Percentiles rank a stretch among this genome's conserved stretches.
Conservation (phyloP, 106 monocot species). For the Dendrobium nobile region DNA sequence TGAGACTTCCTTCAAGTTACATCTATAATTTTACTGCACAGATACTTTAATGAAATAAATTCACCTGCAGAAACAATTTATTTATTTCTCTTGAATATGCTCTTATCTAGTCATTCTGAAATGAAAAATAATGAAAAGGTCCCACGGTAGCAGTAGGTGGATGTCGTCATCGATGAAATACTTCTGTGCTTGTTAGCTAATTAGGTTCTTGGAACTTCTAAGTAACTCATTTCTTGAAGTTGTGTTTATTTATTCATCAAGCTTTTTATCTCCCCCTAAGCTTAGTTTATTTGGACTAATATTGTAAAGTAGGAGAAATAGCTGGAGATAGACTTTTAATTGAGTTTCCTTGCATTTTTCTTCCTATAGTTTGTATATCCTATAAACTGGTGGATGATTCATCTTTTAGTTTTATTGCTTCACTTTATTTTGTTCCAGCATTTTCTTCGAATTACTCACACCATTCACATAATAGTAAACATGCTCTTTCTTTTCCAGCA, state of each 20-base stretch:
- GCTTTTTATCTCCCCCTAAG: background rate
- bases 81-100: too few relatives aligned
- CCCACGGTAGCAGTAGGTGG: too few relatives aligned
- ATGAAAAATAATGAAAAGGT: too few relatives aligned
- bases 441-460: conserved; percentile 2
- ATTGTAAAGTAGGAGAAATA: background rate
- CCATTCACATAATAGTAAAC: background rate
- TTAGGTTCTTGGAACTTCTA: too few relatives aligned
- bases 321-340: too few relatives aligned
- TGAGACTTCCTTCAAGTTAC: background rate
- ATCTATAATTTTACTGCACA: too few relatives aligned
- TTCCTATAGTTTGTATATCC: background rate
- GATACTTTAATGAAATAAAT: too few relatives aligned
- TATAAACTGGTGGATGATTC: background rate
- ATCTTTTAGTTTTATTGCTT: background rate
- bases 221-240: too few relatives aligned
- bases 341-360: background rate
- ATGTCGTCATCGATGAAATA: too few relatives aligned
- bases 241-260: background rate
- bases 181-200: too few relatives aligned
- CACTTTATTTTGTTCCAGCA: background rate
- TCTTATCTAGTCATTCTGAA: background rate
- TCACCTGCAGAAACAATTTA: too few relatives aligned
- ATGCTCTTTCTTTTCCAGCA: conserved; percentile 25
- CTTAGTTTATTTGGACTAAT: background rate